Evolutionary conservation across 2,329 filamentous ascomycete species (phyloP).

Genomic region (Cryphonectria parasitica): DNA sequence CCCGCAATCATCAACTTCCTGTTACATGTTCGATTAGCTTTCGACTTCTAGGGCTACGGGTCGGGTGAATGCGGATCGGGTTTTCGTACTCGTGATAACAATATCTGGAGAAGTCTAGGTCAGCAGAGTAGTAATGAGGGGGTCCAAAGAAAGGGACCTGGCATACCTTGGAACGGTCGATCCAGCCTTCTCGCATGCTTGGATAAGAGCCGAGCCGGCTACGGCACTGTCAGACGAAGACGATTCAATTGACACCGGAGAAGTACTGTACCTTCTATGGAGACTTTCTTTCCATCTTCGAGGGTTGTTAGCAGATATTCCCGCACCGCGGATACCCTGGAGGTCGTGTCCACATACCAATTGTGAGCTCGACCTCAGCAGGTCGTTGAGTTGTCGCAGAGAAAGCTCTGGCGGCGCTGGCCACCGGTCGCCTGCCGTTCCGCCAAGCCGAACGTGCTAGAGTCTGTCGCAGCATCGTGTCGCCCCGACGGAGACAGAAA

Average conservation of each 20-base stretch:
- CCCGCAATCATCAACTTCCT: constrained; percentile 98
- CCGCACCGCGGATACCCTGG: constrained; percentile 19
- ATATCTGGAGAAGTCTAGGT: constrained; percentile 64
- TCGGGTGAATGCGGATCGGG: constrained; percentile 36
- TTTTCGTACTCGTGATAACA: constrained; percentile 91
- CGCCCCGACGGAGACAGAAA: constrained; percentile 57
- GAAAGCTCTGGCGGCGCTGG: constrained; percentile 75
- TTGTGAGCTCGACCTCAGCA: constrained; percentile 95
- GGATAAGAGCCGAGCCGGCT: constrained; percentile 97
- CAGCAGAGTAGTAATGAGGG: constrained; percentile 24
- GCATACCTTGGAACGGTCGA: constrained; percentile 80
- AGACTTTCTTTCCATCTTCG: constrained; percentile 95
- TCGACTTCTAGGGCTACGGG: constrained; percentile 28
- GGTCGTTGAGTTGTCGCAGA: constrained; percentile 76
- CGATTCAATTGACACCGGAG: constrained; percentile 28
- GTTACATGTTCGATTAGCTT: constrained; percentile 47
- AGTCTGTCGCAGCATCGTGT: constrained; percentile 71
- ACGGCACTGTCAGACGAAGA: constrained; percentile 35
- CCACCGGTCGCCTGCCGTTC: constrained; percentile 59
- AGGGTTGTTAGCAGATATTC: constrained; percentile 38
- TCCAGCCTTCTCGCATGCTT: constrained; percentile 98
- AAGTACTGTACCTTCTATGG: constrained; percentile 78
- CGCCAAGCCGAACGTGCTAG: constrained; percentile 71
- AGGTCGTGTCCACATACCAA: constrained; percentile 64
- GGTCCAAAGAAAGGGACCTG: neutral